These are phyloP conservation scores for Eruca vesicaria DNA, from an alignment of 441 rosid genomes.

Conservation along the genomic window DNA sequence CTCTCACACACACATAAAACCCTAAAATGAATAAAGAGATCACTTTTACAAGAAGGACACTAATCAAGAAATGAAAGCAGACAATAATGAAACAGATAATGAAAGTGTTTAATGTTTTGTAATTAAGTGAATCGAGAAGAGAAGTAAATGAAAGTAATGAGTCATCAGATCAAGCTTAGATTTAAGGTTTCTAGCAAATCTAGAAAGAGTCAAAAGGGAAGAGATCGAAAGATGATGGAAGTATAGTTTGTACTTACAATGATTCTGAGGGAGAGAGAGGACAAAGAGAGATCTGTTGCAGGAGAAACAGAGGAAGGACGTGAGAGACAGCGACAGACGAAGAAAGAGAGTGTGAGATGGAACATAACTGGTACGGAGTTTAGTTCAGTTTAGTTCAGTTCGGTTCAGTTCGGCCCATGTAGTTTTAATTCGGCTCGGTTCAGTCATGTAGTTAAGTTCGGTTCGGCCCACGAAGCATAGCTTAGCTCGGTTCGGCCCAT, in stretches of 20 bases:
- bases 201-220: background rate
- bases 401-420: background rate
- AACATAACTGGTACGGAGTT: background rate
- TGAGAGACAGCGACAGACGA: background rate
- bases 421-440: background rate
- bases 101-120: background rate
- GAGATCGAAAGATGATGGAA: background rate
- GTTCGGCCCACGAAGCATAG: background rate
- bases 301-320: background rate
- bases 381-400: background rate
- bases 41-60: background rate
- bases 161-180: background rate
- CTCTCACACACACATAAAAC: constrained; percentile 8
- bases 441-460: too few species aligned
- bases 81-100: background rate
- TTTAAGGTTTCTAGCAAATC: background rate
- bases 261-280: background rate
- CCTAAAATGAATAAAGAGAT: constrained; percentile 18
- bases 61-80: background rate
- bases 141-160: background rate
- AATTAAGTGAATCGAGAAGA: background rate
- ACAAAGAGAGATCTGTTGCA: background rate
- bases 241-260: background rate
- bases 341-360: background rate
- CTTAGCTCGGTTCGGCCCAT: background rate